Conservation (phyloP, 495 filamentous ascomycete genomes). For the Talaromyces ruber region DNA sequence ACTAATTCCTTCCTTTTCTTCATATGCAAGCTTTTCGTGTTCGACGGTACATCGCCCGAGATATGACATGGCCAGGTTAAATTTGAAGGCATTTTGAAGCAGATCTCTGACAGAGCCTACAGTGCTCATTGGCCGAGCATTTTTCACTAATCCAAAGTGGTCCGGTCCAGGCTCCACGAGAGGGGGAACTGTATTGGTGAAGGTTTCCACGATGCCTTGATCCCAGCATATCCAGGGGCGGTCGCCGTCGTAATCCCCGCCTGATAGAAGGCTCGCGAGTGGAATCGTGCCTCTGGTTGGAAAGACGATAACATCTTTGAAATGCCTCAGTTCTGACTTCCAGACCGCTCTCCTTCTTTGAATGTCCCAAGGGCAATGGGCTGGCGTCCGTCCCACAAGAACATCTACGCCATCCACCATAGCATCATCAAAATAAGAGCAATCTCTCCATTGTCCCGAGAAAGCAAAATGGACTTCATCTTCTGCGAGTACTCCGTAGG, state of each 20-base stretch:
- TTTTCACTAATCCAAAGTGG: slow-evolving; percentile 50
- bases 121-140: slow-evolving; percentile 34
- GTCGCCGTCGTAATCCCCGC: slow-evolving; percentile 94
- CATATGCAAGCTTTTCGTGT: slow-evolving; percentile 65
- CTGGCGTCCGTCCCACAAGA: slow-evolving; percentile 78
- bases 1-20: slow-evolving; percentile 48
- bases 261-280: slow-evolving; percentile 74
- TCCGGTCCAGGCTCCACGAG: slow-evolving; percentile 28
- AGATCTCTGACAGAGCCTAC: slow-evolving; percentile 32
- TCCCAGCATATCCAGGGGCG: slow-evolving; percentile 91
- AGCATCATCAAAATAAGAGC: slow-evolving; percentile 45
- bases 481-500: slow-evolving; percentile 57
- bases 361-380: slow-evolving; percentile 74
- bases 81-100: slow-evolving; percentile 48
- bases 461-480: slow-evolving; percentile 77
- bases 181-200: slow-evolving; percentile 60
- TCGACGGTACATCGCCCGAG: slow-evolving; percentile 69
- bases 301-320: slow-evolving; percentile 86
- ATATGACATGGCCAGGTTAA: slow-evolving; percentile 55
- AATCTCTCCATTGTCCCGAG: slow-evolving; percentile 46
- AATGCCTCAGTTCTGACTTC: slow-evolving; percentile 59
- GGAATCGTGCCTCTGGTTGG: slow-evolving; percentile 58
- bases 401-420: slow-evolving; percentile 62
- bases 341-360: slow-evolving; percentile 59
- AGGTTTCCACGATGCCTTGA: slow-evolving; percentile 59